Evolutionary conservation across 352 stramenopile genomes (phyloP), one percentile per base, ranked within the genome.

Genomic region (Pythium dissimile): DNA sequence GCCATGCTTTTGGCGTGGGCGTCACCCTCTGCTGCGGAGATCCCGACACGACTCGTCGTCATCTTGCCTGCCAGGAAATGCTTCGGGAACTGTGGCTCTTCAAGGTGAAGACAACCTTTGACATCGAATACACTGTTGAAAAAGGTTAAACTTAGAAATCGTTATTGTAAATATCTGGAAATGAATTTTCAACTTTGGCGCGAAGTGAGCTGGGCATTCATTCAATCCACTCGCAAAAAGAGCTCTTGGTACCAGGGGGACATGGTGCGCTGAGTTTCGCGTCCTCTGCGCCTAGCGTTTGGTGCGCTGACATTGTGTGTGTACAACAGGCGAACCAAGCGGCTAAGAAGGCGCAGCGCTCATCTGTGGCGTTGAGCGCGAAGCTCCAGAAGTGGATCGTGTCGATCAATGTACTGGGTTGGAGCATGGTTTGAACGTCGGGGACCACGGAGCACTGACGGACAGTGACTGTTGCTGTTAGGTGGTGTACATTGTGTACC

Each of bases 311-410:
- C 24, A 18, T 16, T 27, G 10, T 37, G n/a, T 26, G 45, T 54
- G 2, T 46, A 11, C 4, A 15, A 24, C 52, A 94, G 85, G 85
- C 85, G 31, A 92, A 92, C 35, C 85, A 95, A 54, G 78, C 85
- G 35, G 81, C 81, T 15, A 95, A 95, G 70, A 95, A 93, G 65
- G 85, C 85, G 24, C 73, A 92, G 55, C 71, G 72, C 37, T 67
- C 79, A 44, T 85, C 83, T 45, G 71, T 72, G 18, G 84, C 77
- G 50, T 75, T 95, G 49, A 89, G 82, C 47, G 66, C 76, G 20
- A 74, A 73, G 10, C 75, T 95, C 47, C 77, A 91, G 66, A 69
- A 83, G 60, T 91, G 74, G 72, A 95, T 95, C 56, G 35, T 89
- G 27, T 74, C 83, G 13, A 88, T 92, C 38, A 91, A 93, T 54